Base-by-base conservation (phyloP, 352 stramenopile species). In the Pythium apleroticum region DNA sequence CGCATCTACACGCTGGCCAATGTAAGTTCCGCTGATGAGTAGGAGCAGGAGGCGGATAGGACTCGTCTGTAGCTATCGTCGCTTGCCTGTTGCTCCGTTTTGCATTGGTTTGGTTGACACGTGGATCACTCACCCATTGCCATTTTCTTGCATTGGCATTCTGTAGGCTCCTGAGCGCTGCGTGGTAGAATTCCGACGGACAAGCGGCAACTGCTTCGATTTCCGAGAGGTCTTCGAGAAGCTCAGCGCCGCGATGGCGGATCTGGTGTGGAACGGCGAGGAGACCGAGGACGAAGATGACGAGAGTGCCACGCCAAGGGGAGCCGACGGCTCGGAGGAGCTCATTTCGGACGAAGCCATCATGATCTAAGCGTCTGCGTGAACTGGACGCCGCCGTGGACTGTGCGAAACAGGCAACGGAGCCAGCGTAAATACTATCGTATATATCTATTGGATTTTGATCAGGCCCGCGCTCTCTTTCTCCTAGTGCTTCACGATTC, bases 321-420 rank as follows among this genome's bases (percentile, higher is more conserved):
- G 59, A n/a, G 55, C 59, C 1, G 57, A 66, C 17, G 74, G 69
- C 37, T 73, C 68, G 22, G 84, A 93, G 52, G 84, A 93, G 59
- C 72, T 91, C 52, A 89, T 90, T 52, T 91, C 81, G 19, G 84
- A 93, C 58, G 82, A 91, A 61, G 80, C 79, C 53, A 87, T 90
- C 74, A 93, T 93, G 84, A 90, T 91, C 67, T 93, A 88, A 63
- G 28, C 24, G 24, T 20, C 22, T 14, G 4, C n/a, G 14, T 17
- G 17, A 30, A 22, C 15, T 17, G 4, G 6, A 46, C 41, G 43
- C 43, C 20, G 19, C 28, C 7, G 19, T 50, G 9, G 4, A 24
- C 22, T 27, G n/a, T 50, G 30, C 53, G 4, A 30, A 45, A 12
- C 30, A 33, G 30, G 49, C 28, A 11, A 62, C 43, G 53, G 5